Percentiles rank a stretch among this genome's conserved stretches.
Conservation (phyloP, 257 asterid genomes). For the Solanum appendiculatum region DNA sequence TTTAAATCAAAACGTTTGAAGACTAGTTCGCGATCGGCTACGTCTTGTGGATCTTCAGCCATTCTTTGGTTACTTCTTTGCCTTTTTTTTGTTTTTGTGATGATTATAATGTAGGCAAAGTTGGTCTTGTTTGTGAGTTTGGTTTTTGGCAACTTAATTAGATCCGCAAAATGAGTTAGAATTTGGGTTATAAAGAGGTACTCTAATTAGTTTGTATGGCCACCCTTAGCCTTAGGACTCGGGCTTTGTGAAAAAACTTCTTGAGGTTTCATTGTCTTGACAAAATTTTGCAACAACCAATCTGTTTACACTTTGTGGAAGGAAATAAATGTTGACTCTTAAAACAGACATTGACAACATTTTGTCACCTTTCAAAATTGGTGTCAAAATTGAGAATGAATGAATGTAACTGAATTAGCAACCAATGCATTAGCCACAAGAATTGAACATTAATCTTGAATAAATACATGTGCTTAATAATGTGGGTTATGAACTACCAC, state of each 20-base stretch:
- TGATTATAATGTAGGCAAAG: neutral
- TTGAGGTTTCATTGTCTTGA: neutral
- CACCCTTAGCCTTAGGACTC: neutral
- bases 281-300: neutral
- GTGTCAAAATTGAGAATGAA: neutral
- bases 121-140: neutral
- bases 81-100: neutral
- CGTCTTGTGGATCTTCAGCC: slow-evolving; percentile 55
- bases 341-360: neutral
- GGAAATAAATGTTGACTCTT: neutral
- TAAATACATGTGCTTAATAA: neutral
- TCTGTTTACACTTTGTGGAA: neutral
- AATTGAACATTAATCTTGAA: neutral
- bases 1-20: slow-evolving; percentile 75
- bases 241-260: neutral
- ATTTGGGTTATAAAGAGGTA: neutral
- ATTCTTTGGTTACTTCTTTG: slow-evolving; percentile 11
- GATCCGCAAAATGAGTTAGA: neutral
- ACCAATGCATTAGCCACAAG: neutral
- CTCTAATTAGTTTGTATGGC: neutral
- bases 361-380: neutral
- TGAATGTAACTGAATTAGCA: neutral
- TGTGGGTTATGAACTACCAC: neutral
- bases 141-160: neutral
- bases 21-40: slow-evolving; percentile 54